Evolutionary conservation across 2,329 filamentous ascomycete genomes (phyloP), one percentile per base, ranked within the genome.

Genomic region (Calonectria pteridis): DNA sequence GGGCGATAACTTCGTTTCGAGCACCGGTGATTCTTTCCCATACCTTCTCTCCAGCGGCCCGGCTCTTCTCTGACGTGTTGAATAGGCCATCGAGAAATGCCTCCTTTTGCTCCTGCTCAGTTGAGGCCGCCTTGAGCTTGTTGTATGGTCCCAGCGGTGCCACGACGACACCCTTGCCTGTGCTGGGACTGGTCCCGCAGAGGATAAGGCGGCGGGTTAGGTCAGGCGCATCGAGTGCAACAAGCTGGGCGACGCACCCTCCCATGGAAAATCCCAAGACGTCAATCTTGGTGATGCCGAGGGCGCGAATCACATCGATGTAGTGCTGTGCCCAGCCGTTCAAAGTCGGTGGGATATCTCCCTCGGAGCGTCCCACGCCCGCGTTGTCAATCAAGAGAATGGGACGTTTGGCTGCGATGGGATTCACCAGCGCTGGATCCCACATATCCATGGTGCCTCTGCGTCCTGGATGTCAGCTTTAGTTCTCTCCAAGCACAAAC

Each of bases 241-340:
- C 80, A 62, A 87, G 78, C 74, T 89, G 88, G 9, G 86, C 87
- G 6, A 84, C 84, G 37, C 82, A 84, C 0, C 88, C 88, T 18
- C 88, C 88, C 84, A 90, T 87, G 13, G 86, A 88, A 78, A 87
- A 90, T 1, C 88, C 88, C 50, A 89, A 70, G 10, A 90, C 75
- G 71, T 90, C 87, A 59, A 85, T 81, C 64, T 85, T 77, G 0
- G 69, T 37, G n/a, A 88, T 75, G 7, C 85, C 84, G 73, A 86
- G 84, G 3, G 81, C 83, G 35, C 73, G 71, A 31, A 85, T 82
- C 20, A 85, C 83, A n/a, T 83, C 79, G 35, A 83, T 75, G 77
- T 83, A 84, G 69, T 84, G 76, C 66, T 77, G 74, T 14, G 83
- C 83, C 82, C 82, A 84, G n/a, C 59, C 74, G 13, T 75, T 64